phyloP scores from a whole-genome alignment of 1,284 basidiomycete genomes.

The Ganoderma boninense region DNA sequence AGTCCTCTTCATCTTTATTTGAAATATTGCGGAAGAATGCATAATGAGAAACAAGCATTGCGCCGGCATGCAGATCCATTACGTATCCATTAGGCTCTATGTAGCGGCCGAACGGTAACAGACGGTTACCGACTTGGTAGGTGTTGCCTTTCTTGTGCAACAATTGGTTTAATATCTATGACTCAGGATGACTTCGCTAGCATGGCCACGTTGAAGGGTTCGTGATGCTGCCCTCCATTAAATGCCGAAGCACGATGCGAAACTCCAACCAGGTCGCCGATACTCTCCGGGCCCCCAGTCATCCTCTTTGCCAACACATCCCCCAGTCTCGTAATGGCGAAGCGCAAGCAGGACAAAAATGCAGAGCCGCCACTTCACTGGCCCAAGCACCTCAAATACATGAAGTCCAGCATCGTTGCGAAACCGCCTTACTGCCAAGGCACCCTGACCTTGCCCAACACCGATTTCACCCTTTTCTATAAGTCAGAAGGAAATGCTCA shows the following conservation, averaged over 20 bases:
- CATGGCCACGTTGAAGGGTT: not conserved
- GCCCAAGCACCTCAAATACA: not conserved
- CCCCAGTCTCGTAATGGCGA: not conserved
- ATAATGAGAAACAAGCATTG: no score
- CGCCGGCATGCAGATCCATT: no score
- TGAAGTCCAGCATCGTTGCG: constrained; percentile 1
- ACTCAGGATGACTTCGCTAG: not conserved
- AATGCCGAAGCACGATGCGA: no score
- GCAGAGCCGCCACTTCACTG: not conserved
- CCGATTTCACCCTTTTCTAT: constrained; percentile 29
- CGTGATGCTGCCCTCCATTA: no score
- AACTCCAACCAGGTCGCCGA: no score
- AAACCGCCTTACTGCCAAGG: constrained; percentile 29
- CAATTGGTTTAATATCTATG: not conserved
- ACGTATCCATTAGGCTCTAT: no score
- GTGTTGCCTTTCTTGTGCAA: not conserved
- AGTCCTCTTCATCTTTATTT: no score
- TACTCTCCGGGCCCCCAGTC: no score
- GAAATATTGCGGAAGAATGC: no score
- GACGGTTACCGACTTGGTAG: not conserved
- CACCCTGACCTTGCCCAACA: constrained; percentile 10
- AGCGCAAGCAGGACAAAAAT: not conserved
- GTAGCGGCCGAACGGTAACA: no score
- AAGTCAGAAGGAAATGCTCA: constrained; percentile 16
- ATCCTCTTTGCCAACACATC: no score